Conservation (phyloP, 306 rosid genomes). For the Hippophae tibetana region DNA sequence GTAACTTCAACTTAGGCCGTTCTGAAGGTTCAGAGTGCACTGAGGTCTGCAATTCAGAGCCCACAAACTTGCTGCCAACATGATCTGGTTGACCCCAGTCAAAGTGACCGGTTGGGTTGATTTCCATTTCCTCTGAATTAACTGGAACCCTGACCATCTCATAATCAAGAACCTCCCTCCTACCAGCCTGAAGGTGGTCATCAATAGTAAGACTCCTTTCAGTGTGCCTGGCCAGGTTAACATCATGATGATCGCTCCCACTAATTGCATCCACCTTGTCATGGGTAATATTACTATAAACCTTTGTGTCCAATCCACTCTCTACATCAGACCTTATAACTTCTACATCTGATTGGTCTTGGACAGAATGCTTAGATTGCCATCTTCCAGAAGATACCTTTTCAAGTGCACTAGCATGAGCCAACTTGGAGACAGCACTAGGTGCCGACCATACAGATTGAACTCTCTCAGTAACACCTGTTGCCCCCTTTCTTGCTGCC, state of each 20-base stretch:
- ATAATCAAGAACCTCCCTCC: slow-evolving; percentile 47
- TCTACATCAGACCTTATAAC: slow-evolving; percentile 44
- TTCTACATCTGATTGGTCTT: slow-evolving; percentile 52
- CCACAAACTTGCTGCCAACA: slow-evolving; percentile 33
- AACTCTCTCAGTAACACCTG: slow-evolving; percentile 37
- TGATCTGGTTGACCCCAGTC: slow-evolving; percentile 35
- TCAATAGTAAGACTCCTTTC: slow-evolving; percentile 44
- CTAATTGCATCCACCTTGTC: slow-evolving; percentile 29
- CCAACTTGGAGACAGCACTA: slow-evolving; percentile 70
- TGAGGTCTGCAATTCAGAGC: slow-evolving; percentile 36
- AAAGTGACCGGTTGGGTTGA: slow-evolving; percentile 19
- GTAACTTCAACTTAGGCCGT: slow-evolving; percentile 70
- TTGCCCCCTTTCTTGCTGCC: slow-evolving; percentile 73
- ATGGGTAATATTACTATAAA: slow-evolving; percentile 24
- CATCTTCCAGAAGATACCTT: slow-evolving; percentile 95
- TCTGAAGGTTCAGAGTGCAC: slow-evolving; percentile 44
- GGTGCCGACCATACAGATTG: slow-evolving; percentile 60
- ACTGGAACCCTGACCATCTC: slow-evolving; percentile 34
- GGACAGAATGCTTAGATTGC: slow-evolving; percentile 59
- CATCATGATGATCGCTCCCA: slow-evolving; percentile 46
- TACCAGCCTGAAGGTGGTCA: slow-evolving; percentile 36
- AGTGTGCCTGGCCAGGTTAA: slow-evolving; percentile 40
- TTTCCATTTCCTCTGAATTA: slow-evolving; percentile 31
- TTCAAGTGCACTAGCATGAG: slow-evolving; percentile 81
- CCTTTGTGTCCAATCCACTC: slow-evolving; percentile 25